Evolutionary conservation across 108 stramenopile species (phyloP).

Genomic region (Fistulifera pelliculosa): DNA sequence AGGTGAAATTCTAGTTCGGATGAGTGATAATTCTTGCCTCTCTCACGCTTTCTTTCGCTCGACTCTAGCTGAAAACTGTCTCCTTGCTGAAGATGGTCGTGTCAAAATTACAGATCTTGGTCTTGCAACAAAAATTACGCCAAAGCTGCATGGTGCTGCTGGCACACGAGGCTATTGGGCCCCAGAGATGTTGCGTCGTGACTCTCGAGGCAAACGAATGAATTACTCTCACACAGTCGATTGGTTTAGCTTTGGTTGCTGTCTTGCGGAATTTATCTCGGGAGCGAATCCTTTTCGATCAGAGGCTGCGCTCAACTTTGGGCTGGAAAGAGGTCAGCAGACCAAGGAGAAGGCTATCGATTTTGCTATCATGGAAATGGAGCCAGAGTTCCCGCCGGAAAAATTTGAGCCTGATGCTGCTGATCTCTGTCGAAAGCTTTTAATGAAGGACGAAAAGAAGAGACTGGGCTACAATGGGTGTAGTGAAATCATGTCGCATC

Average conservation of each 20-base stretch:
- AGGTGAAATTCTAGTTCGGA: too few species aligned
- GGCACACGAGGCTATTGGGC: constrained; percentile 94
- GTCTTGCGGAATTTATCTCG: constrained; percentile 87
- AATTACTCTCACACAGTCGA: constrained; percentile 83
- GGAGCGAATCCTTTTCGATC: constrained; percentile 91
- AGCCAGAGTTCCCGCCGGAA: constrained; percentile 55
- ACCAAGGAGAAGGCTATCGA: constrained; percentile 86
- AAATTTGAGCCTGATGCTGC: constrained; percentile 62
- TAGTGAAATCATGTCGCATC: constrained; percentile 90
- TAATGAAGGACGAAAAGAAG: constrained; percentile 72
- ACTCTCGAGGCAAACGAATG: constrained; percentile 73
- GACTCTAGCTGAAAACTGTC: constrained; percentile 93
- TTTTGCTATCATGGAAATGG: constrained; percentile 84
- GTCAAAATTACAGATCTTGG: constrained; percentile 90
- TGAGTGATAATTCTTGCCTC: too few species aligned
- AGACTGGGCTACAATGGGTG: constrained; percentile 78
- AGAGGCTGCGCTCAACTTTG: constrained; percentile 78
- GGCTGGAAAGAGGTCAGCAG: constrained; percentile 58
- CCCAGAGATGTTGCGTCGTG: constrained; percentile 90
- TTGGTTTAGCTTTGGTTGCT: constrained; percentile 94
- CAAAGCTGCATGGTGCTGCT: constrained; percentile 71
- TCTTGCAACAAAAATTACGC: constrained; percentile 81
- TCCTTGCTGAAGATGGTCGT: constrained; percentile 83
- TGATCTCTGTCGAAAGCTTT: constrained; percentile 69
- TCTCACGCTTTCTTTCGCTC: too few species aligned